Evolutionary conservation across 2,329 filamentous ascomycete genomes (phyloP), one percentile per base, ranked within the genome.

Genomic region (Septoria linicola): DNA sequence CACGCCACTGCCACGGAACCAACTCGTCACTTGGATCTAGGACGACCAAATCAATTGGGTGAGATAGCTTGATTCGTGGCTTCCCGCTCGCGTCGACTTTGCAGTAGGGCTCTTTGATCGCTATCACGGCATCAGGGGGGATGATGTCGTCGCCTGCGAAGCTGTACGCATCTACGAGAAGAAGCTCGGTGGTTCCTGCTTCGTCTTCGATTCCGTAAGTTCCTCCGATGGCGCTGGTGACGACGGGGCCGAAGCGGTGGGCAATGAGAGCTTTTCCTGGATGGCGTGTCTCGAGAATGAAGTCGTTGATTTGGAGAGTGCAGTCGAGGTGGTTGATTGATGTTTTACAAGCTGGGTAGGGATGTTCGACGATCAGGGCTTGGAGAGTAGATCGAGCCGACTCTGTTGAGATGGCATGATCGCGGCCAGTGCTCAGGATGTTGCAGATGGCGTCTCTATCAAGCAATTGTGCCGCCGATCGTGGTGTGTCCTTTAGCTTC

Each of bases 21-120:
- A 34, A 10, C 13, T 40, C 13, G 13, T 48, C 34, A 7, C 3
- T 17, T 2, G 44, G 25, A 2, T 30, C 4, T 16, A 41, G 21
- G 1, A 30, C 4, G 20, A 41, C 35, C n/a, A 52, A 27, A 30
- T 45, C 42, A 10, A 35, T 30, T 6, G 41, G 49, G 19, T 52
- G 49, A 23, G 42, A 40, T 4, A 41, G 8, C 21, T 41, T 46
- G 36, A 52, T 37, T n/a, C 49, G 49, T 11, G 43, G 32, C 1
- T 47, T 39, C 27, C 42, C 41, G 16, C 16, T 16, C 8, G 13
- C 27, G 21, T 21, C 25, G 25, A 41, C 30, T 14, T 41, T 41
- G 36, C 41, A 41, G 43, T 23, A 52, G 35, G 47, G 47, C 39
- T 43, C 39, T 35, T 49, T 49, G 31, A 49, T 39, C 13, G 19